These are phyloP conservation scores for Penicillium rolfsii DNA, from an alignment of 2,329 filamentous ascomycete species.

Conservation along the genomic window DNA sequence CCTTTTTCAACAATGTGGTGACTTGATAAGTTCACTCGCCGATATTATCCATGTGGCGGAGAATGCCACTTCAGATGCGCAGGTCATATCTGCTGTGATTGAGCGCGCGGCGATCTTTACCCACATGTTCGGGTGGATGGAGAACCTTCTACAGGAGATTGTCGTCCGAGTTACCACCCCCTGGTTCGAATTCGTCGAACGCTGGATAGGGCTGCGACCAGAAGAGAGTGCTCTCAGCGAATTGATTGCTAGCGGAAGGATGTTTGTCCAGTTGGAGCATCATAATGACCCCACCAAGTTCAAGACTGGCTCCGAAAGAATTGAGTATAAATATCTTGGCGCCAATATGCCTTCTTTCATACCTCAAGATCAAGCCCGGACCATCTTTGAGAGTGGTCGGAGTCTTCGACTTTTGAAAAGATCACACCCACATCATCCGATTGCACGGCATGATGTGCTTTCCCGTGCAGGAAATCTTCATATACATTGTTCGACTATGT, in stretches of 20 bases:
- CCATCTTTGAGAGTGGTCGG: conserved; percentile 78
- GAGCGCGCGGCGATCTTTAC: conserved; percentile 66
- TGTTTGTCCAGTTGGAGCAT: conserved; percentile 64
- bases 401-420: conserved; percentile 73
- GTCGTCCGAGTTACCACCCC: conserved; percentile 65
- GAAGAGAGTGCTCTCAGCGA: conserved; percentile 58
- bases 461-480: conserved; percentile 56
- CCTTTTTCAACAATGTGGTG: conserved; percentile 44
- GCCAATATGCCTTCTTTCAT: conserved; percentile 73
- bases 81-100: conserved; percentile 65
- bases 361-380: conserved; percentile 66
- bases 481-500: conserved; percentile 71
- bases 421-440: conserved; percentile 71
- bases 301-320: conserved; percentile 62
- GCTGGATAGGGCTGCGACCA: conserved; percentile 72
- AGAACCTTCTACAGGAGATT: conserved; percentile 68
- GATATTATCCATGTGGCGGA: conserved; percentile 50
- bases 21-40: conserved; percentile 41
- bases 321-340: conserved; percentile 57
- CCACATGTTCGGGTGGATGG: conserved; percentile 64
- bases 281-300: conserved; percentile 64
- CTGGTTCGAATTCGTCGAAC: conserved; percentile 68
- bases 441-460: conserved; percentile 59
- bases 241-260: conserved; percentile 56
- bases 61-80: conserved; percentile 59